A percentile compares a stretch with the other conserved stretches of the same genome.
These are phyloP conservation scores for Cyclanthera cordifolia DNA, from an alignment of 306 rosid genomes.

Conservation along the genomic window DNA sequence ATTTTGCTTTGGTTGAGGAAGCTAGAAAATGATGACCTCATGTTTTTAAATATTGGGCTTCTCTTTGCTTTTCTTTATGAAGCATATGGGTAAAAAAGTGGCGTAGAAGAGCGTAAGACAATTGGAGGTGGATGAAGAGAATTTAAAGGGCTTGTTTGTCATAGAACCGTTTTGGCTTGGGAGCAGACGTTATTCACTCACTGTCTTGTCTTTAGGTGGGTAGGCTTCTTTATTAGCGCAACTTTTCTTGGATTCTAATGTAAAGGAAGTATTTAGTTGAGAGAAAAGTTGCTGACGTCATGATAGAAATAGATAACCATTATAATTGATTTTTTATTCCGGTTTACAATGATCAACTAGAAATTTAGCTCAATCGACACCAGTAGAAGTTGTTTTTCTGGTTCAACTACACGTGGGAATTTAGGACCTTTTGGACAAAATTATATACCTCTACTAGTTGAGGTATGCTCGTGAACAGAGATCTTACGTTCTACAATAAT, in stretches of 20 bases:
- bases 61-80: constrained; percentile 15
- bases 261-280: neutral
- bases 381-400: neutral
- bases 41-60: neutral
- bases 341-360: no score
- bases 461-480: neutral
- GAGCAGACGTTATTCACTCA: constrained; percentile 12
- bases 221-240: neutral
- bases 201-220: constrained; percentile 15
- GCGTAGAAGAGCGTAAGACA: constrained; percentile 20
- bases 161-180: neutral
- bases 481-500: neutral
- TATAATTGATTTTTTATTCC: no score
- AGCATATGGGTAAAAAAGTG: constrained; percentile 22
- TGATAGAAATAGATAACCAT: neutral
- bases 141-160: constrained; percentile 34
- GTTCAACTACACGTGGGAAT: neutral
- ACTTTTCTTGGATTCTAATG: constrained; percentile 3
- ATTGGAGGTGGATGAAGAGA: constrained; percentile 20
- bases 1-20: constrained; percentile 3
- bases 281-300: neutral
- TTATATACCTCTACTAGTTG: neutral
- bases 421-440: no score
- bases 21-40: neutral
- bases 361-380: no score